These are phyloP conservation scores for Epicoccum sorghinum DNA, from an alignment of 2,329 filamentous ascomycete species.

Conservation along the genomic window DNA sequence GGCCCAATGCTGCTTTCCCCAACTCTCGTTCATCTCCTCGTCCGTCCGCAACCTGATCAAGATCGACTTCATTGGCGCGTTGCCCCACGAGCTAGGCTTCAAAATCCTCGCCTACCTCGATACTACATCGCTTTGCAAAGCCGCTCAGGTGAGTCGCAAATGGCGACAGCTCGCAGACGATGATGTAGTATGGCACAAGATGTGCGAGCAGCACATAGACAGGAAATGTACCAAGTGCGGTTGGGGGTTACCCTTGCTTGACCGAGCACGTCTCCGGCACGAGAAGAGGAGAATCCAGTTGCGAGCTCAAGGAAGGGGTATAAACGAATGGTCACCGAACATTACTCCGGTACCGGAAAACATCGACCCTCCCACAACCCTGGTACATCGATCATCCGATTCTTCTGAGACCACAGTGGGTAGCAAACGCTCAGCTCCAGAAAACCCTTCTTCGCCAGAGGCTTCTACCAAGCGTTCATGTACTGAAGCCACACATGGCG, in stretches of 20 bases:
- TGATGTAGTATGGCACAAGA: slow-evolving; percentile 95
- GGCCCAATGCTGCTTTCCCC: slow-evolving; percentile 95
- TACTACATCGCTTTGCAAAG: slow-evolving; percentile 92
- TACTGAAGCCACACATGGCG: slow-evolving; percentile 18
- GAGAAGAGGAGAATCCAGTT: slow-evolving; percentile 85
- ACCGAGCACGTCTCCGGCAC: slow-evolving; percentile 84
- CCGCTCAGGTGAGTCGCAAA: slow-evolving; percentile 86
- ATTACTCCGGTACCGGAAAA: slow-evolving; percentile 56
- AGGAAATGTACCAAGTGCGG: slow-evolving; percentile 93
- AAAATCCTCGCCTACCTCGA: slow-evolving; percentile 93
- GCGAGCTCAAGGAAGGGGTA: slow-evolving; percentile 64
- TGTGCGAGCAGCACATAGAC: slow-evolving; percentile 98
- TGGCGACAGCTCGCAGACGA: slow-evolving; percentile 95
- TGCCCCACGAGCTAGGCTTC: slow-evolving; percentile 89
- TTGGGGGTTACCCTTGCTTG: slow-evolving; percentile 89
- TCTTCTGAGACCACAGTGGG: slow-evolving; percentile 23
- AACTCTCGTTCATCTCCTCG: slow-evolving; percentile 89
- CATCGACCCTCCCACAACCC: slow-evolving; percentile 12
- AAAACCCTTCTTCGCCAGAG: slow-evolving; percentile 32
- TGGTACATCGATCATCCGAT: slow-evolving; percentile 19
- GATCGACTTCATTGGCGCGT: slow-evolving; percentile 91
- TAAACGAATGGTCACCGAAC: slow-evolving; percentile 60
- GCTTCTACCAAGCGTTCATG: slow-evolving; percentile 44
- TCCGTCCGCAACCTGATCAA: slow-evolving; percentile 94
- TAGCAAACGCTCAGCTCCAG: slow-evolving; percentile 40